A percentile compares a stretch with the other conserved stretches of the same genome.
These are phyloP conservation scores for Domatiomyces catenatus DNA, from an alignment of 2,329 filamentous ascomycete genomes.

Conservation along the genomic window DNA sequence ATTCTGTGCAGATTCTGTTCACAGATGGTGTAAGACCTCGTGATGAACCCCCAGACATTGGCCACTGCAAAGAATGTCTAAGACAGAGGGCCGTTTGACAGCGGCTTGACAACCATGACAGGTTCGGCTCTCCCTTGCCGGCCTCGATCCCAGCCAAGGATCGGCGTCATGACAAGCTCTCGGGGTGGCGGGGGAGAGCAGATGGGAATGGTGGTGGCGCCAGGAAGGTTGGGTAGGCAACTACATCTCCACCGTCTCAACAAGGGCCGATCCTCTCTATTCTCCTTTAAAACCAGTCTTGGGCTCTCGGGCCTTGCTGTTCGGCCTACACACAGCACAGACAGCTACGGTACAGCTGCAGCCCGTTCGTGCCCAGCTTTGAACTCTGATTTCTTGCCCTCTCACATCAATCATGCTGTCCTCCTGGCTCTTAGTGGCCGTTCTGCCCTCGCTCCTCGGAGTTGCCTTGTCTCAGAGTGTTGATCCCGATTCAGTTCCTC, in stretches of 20 bases:
- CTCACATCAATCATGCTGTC: slow-evolving; percentile 8
- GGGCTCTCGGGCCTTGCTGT: background rate
- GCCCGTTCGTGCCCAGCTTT: background rate
- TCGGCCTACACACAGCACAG: background rate
- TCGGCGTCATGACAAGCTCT: background rate
- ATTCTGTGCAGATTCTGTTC: too few species aligned
- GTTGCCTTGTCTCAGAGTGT: slow-evolving; percentile 25
- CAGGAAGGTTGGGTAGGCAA: background rate
- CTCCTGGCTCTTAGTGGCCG: slow-evolving; percentile 17
- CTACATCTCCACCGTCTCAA: background rate
- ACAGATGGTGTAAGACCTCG: background rate
- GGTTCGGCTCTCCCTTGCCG: background rate
- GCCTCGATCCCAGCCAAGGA: background rate
- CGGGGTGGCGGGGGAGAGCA: background rate
- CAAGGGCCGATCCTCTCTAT: background rate
- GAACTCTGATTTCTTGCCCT: background rate
- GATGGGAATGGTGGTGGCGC: background rate
- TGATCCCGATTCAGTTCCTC: slow-evolving; percentile 24
- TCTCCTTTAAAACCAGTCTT: background rate
- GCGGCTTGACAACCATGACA: background rate
- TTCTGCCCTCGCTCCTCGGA: slow-evolving; percentile 21
- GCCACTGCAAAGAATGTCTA: background rate
- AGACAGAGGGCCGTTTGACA: background rate
- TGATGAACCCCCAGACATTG: background rate
- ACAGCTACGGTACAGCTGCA: background rate